Evolutionary conservation across 1,284 basidiomycete species (phyloP).

Genomic region (Ceratorhiza oryzae-sativae): DNA sequence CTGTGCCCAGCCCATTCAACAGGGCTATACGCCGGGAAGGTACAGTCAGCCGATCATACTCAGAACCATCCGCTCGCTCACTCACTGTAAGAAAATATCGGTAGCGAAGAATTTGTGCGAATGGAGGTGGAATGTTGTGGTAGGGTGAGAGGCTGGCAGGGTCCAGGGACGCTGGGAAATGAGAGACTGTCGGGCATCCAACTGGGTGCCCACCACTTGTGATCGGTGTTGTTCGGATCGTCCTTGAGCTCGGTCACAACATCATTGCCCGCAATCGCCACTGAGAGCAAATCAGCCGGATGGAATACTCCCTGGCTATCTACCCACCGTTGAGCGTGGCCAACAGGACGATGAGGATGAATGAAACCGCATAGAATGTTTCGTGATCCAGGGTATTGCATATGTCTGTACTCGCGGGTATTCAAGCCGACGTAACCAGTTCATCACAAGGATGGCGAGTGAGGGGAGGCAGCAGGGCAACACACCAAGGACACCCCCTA

Average conservation of each 20-base stretch:
- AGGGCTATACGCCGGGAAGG: not conserved
- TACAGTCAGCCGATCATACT: not conserved
- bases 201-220: constrained; percentile 33
- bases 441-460: not conserved
- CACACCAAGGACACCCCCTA: no score
- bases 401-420: constrained; percentile 26
- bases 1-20: constrained; percentile 18
- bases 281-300: not conserved
- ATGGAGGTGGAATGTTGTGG: constrained; percentile 32
- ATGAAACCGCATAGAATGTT: constrained; percentile 18
- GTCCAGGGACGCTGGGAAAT: constrained; percentile 26
- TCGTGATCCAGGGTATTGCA: constrained; percentile 34
- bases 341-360: constrained; percentile 10
- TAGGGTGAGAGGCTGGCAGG: constrained; percentile 25
- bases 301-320: not conserved
- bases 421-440: constrained; percentile 16
- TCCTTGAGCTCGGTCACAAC: constrained; percentile 37
- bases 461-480: no score
- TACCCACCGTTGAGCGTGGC: constrained; percentile 12
- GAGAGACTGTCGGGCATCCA: constrained; percentile 28
- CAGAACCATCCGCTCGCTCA: not conserved
- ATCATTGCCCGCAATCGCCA: constrained; percentile 33
- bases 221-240: constrained; percentile 22
- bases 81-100: constrained; percentile 33
- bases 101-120: constrained; percentile 29